Conservation (phyloP, 768 basidiomycete genomes). For the Vararia minispora region DNA sequence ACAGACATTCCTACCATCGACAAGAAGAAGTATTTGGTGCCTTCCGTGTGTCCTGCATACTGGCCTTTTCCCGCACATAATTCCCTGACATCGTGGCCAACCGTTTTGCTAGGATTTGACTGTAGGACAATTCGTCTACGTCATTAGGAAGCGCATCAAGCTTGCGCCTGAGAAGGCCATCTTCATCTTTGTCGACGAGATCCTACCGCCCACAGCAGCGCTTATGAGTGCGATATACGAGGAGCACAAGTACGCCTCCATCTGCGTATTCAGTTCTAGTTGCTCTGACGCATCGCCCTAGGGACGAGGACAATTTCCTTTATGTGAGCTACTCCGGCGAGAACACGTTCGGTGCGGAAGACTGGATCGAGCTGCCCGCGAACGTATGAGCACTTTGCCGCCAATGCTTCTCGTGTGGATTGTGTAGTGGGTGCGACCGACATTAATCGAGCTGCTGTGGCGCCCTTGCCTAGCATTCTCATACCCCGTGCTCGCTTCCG, state of each 20-base stretch:
- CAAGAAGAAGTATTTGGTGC: constrained; percentile 99
- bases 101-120: constrained; percentile 64
- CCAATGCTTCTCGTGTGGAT: too few relatives aligned
- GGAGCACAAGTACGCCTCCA: constrained; percentile 77
- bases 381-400: constrained; percentile 14
- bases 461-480: too few relatives aligned
- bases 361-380: constrained; percentile 12
- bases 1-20: constrained; percentile 99
- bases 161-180: constrained; percentile 99
- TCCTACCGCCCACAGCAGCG: constrained; percentile 94
- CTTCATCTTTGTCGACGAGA: constrained; percentile 99
- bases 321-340: constrained; percentile 98
- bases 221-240: constrained; percentile 99
- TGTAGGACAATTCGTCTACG: constrained; percentile 98
- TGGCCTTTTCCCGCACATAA: not conserved
- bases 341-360: constrained; percentile 73
- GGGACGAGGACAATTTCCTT: constrained; percentile 98
- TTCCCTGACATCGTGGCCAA: constrained; percentile 5
- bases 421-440: too few relatives aligned
- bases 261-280: not conserved
- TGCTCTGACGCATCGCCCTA: constrained; percentile 22
- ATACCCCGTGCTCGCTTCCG: too few relatives aligned
- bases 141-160: constrained; percentile 99
- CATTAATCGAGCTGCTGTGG: too few relatives aligned
- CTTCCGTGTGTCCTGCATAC: constrained; percentile 53